Percentiles rank a stretch among this genome's conserved stretches.
Conservation (phyloP, 2,329 filamentous ascomycete genomes). For the Fusarium zealandicum region DNA sequence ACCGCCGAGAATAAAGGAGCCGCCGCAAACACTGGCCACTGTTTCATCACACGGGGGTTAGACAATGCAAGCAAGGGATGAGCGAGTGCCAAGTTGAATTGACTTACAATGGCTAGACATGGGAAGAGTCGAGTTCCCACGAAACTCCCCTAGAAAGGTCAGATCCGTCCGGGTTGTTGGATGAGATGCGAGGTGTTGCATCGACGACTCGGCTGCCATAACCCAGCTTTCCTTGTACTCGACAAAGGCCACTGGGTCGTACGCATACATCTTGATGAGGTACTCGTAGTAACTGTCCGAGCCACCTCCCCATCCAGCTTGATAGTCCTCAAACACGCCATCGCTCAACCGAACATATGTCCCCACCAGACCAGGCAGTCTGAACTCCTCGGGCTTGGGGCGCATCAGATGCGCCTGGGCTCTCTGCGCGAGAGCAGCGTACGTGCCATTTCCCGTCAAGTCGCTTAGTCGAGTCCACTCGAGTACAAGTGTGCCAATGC, state of each 20-base stretch:
- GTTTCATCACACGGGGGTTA: not conserved
- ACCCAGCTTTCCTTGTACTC: conserved; percentile 26
- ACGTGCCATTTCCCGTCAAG: conserved; percentile 17
- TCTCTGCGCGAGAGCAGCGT: conserved; percentile 21
- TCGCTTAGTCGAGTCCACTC: conserved; percentile 35
- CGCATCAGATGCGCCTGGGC: conserved; percentile 19
- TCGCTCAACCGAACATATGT: conserved; percentile 13
- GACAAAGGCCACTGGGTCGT: conserved; percentile 18
- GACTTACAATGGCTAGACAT: conserved; percentile 16
- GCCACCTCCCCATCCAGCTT: conserved; percentile 31
- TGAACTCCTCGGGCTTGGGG: conserved; percentile 25
- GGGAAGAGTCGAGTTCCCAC: conserved; percentile 16
- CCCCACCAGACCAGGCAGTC: conserved; percentile 20
- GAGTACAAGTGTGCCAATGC: conserved; percentile 25
- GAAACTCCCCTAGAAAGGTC: conserved; percentile 19
- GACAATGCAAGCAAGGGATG: not conserved
- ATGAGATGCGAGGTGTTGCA: conserved; percentile 16
- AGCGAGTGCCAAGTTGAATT: not conserved
- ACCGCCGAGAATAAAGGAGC: conserved; percentile 19
- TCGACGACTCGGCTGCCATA: conserved; percentile 18
- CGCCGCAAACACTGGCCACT: conserved; percentile 27
- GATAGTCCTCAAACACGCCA: conserved; percentile 28
- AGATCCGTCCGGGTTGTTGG: conserved; percentile 14
- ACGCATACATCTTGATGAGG: conserved; percentile 36
- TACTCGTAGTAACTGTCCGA: conserved; percentile 36